These are phyloP conservation scores for Cyclotella sp. DNA, from an alignment of 108 stramenopile species.

Conservation along the genomic window DNA sequence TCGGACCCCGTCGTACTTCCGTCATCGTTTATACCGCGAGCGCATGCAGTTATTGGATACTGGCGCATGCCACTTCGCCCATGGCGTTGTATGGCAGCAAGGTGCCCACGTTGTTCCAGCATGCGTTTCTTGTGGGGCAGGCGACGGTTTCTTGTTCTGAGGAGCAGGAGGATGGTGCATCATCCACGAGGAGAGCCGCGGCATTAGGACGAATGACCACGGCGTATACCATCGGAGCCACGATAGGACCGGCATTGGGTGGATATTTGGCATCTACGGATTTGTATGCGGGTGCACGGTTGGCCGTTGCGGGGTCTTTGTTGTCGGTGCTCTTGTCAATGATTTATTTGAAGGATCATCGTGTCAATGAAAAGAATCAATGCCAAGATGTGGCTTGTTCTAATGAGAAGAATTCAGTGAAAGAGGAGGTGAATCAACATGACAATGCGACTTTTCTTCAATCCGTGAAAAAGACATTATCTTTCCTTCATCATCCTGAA, in stretches of 20 bases:
- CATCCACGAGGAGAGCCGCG: conserved; percentile 50
- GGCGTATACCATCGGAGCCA: conserved; percentile 80
- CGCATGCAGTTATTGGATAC: conserved; percentile 66
- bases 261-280: conserved; percentile 70
- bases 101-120: conserved; percentile 73
- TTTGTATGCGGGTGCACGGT: conserved; percentile 71
- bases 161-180: conserved; percentile 22
- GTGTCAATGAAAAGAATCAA: not conserved
- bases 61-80: conserved; percentile 61
- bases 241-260: conserved; percentile 77
- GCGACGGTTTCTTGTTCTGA: conserved; percentile 66
- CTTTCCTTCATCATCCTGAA: conserved; percentile 40
- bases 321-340: conserved; percentile 66
- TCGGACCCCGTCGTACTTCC: conserved; percentile 65
- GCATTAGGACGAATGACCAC: conserved; percentile 85
- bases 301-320: conserved; percentile 74
- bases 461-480: conserved; percentile 37
- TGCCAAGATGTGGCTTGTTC: not conserved
- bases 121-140: conserved; percentile 83
- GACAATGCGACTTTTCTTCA: conserved; percentile 31
- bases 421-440: not conserved
- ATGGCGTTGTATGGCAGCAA: conserved; percentile 66
- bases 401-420: not conserved
- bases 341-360: conserved; percentile 52
- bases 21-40: conserved; percentile 68